Percentiles rank a stretch among this genome's conserved stretches.
phyloP scores from a whole-genome alignment of 306 rosid species.

The Dalbergia oliveri region DNA sequence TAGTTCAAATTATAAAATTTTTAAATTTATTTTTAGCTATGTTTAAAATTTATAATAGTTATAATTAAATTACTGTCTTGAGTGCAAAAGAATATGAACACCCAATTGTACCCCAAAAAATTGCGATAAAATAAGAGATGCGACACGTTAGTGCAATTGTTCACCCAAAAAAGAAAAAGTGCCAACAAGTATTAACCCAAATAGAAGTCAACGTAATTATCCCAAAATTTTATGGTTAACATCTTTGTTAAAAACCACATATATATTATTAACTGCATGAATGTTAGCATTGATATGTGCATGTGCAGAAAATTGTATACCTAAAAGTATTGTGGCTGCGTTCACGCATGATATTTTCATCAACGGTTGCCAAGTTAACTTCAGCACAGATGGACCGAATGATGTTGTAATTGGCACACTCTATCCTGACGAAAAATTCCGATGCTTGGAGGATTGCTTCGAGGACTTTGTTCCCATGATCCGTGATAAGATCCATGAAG shows the following conservation, averaged over 20 bases:
- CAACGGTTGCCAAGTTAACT: constrained; percentile 73
- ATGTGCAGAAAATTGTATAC: constrained; percentile 63
- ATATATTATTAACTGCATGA: too few species aligned
- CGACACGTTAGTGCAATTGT: too few species aligned
- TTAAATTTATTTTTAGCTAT: too few species aligned
- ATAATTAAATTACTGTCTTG: too few species aligned
- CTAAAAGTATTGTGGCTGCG: constrained; percentile 73
- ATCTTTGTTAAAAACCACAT: neutral
- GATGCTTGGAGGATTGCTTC: constrained; percentile 73
- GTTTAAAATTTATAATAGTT: too few species aligned
- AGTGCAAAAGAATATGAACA: too few species aligned
- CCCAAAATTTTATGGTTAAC: neutral
- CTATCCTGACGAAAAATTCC: constrained; percentile 66
- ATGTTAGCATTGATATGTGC: neutral
- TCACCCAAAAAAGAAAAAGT: too few species aligned
- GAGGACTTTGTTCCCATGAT: constrained; percentile 54
- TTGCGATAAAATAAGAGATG: too few species aligned
- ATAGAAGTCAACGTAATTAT: too few species aligned
- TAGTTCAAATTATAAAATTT: too few species aligned
- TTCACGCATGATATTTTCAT: constrained; percentile 82
- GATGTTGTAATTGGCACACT: constrained; percentile 62
- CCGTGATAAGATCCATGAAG: constrained; percentile 26
- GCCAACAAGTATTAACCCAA: too few species aligned
- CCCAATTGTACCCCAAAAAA: too few species aligned
- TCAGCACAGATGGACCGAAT: constrained; percentile 43